Conservation (phyloP, 768 basidiomycete species). For the Lactifluus hygrophoroides region DNA sequence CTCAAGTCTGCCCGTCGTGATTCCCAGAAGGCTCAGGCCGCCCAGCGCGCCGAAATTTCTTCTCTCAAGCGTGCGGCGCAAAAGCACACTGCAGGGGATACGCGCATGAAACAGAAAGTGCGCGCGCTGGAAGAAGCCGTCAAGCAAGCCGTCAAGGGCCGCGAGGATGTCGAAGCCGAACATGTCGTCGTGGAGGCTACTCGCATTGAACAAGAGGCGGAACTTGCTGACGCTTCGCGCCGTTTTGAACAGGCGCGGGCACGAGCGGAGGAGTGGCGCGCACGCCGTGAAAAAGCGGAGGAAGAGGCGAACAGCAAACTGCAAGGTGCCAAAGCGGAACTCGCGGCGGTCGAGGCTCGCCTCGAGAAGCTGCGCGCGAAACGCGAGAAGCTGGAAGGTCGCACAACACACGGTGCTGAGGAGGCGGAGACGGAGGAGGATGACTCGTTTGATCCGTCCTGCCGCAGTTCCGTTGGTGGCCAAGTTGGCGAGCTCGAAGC, state of each 20-base stretch:
- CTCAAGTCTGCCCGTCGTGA: constrained; percentile 77
- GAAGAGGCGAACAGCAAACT: constrained; percentile 37
- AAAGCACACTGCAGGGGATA: constrained; percentile 64
- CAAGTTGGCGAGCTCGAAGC: constrained; percentile 60
- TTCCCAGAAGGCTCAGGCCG: constrained; percentile 74
- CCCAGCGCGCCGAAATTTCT: constrained; percentile 78
- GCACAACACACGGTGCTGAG: background rate
- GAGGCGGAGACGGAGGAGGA: background rate
- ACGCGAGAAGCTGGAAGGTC: constrained; percentile 56
- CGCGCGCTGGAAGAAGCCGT: constrained; percentile 84
- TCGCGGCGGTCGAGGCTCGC: constrained; percentile 35
- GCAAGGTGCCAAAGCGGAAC: constrained; percentile 31
- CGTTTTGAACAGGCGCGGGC: constrained; percentile 3
- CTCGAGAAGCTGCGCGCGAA: constrained; percentile 60
- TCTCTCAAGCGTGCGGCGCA: constrained; percentile 75
- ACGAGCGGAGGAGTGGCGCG: constrained; percentile 14
- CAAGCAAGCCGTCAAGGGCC: constrained; percentile 52
- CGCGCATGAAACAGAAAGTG: constrained; percentile 77
- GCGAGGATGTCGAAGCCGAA: constrained; percentile 39
- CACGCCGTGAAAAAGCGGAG: constrained; percentile 30
- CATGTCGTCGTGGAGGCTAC: constrained; percentile 33
- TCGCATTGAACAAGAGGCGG: constrained; percentile 10
- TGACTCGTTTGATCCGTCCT: background rate
- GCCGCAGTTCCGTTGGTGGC: constrained; percentile 19
- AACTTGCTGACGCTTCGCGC: constrained; percentile 28